Base-by-base conservation (phyloP, 176 grass and related monocot genomes). In the Echinochloa phyllopogon region DNA sequence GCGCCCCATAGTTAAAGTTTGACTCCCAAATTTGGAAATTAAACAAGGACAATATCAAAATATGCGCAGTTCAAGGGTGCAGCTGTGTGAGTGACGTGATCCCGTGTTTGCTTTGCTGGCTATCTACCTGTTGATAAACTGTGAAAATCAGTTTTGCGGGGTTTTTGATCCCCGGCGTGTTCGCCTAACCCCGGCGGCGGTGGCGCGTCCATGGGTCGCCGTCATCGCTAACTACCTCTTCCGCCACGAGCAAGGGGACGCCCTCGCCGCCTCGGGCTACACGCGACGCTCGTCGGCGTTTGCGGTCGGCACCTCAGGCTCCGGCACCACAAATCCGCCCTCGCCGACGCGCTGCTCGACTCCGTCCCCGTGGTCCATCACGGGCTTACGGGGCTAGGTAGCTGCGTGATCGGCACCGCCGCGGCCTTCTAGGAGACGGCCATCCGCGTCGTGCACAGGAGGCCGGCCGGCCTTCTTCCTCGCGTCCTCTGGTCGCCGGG, bases 161-260 rank as follows among this genome's bases (percentile, higher is more conserved):
- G n/a, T n/a, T n/a, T n/a, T n/a, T n/a, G n/a, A n/a, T n/a, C n/a
- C n/a, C n/a, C 18, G 90, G 96, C 80, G 86, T 99, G 16, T 99
- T 99, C 86, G 96, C 90, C 40, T 99, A n/a, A 99, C 83, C 96
- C 96, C 0, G 93, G 96, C 77, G n/a, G n/a, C n/a, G n/a, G n/a
- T n/a, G 96, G 96, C 76, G 96, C 96, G 23, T 99, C 96, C 76
- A 94, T 99, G 96, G 96, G 96, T 93, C 53, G 93, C 93, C 0
- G 70, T 61, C 52, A 99, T 99, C 74, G 57, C 82, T 57, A 99
- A 99, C 79, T 93, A 99, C 86, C 93, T 99, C 50, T 86, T 94
- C 69, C 91, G 96, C 27, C 96, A 99, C 85, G 96, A 99, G 86
- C 96, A 99, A 86, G 96, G 96, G 0, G 96, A 99, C 87, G 69